These are phyloP conservation scores for Teratosphaeria pseudoeucalypti DNA, from an alignment of 2,329 filamentous ascomycete genomes.

Conservation along the genomic window DNA sequence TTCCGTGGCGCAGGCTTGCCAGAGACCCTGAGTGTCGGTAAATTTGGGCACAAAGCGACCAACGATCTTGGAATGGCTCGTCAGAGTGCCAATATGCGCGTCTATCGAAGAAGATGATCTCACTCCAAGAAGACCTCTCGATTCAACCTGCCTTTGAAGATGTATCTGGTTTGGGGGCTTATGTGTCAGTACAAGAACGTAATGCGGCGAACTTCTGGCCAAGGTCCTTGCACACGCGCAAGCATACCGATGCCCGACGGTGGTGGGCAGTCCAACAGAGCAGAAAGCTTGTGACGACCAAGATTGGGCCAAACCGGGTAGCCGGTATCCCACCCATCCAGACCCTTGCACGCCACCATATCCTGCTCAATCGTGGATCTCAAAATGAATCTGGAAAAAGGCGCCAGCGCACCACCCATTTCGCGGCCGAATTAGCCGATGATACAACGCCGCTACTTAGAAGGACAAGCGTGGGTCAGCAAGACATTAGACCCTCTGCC, in stretches of 20 bases:
- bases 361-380: neutral
- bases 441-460: neutral
- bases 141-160: neutral
- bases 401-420: neutral
- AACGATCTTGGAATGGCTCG: neutral
- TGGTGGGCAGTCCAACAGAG: neutral
- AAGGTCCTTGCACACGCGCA: neutral
- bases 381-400: neutral
- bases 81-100: neutral
- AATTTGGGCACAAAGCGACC: neutral
- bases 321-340: neutral
- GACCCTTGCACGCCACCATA: neutral
- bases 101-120: neutral
- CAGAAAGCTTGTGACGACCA: neutral
- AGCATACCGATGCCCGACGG: neutral
- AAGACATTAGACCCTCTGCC: neutral
- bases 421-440: neutral
- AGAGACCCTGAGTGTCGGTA: neutral
- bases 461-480: neutral
- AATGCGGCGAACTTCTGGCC: neutral
- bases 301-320: neutral
- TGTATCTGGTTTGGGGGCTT: neutral
- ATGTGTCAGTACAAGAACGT: neutral
- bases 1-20: neutral
- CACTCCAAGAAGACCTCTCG: neutral